phyloP scores from a whole-genome alignment of 352 stramenopile species.

The Phytophthora fragariaefolia region DNA sequence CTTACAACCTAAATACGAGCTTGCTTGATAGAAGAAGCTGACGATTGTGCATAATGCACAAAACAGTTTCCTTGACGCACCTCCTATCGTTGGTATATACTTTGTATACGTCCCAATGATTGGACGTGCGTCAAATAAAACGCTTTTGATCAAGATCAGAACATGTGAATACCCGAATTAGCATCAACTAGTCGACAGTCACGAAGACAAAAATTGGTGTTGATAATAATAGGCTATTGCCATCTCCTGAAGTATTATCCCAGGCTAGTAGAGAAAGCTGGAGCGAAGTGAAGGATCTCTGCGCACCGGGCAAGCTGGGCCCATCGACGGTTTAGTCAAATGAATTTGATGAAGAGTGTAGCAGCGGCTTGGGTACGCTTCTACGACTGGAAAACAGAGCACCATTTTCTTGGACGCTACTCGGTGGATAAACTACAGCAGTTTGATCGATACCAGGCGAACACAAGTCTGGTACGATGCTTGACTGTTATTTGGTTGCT shows the following conservation, averaged over 20 bases:
- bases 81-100: too few relatives aligned
- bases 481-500: conserved; percentile 32
- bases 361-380: conserved; percentile 15
- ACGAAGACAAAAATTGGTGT: not conserved
- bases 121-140: not conserved
- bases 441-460: conserved; percentile 36
- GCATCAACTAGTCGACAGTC: not conserved
- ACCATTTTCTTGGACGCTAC: conserved; percentile 43
- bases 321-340: not conserved
- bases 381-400: conserved; percentile 42
- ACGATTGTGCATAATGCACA: too few relatives aligned
- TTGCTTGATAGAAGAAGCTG: too few relatives aligned
- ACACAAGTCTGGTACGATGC: conserved; percentile 14
- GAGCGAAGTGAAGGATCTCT: not conserved
- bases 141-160: not conserved
- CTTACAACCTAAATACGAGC: too few relatives aligned
- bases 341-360: conserved; percentile 4
- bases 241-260: too few relatives aligned
- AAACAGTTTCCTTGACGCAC: too few relatives aligned
- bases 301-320: not conserved
- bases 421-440: conserved; percentile 46
- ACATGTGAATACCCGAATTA: not conserved
- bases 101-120: not conserved
- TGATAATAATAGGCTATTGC: not conserved
- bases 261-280: not conserved